Percentiles rank a stretch among this genome's conserved stretches.
phyloP scores from a whole-genome alignment of 148 eudicot genomes.

The Simmondsia chinensis region DNA sequence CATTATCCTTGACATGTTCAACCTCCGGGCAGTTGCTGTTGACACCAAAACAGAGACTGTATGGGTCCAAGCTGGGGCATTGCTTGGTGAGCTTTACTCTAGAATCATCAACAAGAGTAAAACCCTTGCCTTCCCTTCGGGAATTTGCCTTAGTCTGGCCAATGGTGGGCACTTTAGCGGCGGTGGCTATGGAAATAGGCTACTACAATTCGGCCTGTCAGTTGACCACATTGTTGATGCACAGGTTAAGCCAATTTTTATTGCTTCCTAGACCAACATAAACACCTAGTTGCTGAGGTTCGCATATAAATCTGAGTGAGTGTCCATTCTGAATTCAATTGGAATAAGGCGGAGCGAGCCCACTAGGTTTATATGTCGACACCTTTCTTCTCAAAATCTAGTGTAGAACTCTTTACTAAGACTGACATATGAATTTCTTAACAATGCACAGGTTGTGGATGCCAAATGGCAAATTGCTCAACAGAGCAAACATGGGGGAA shows the following conservation, averaged over 20 bases:
- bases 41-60: conserved; percentile 9
- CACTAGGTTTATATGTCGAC: no score
- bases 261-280: no score
- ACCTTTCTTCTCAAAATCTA: no score
- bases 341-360: no score
- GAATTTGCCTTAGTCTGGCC: conserved; percentile 16
- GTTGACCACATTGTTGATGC: conserved; percentile 22
- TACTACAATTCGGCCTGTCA: conserved; percentile 18
- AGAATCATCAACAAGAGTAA: conserved; percentile 10
- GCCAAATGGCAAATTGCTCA: conserved; percentile 14
- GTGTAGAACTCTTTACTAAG: no score
- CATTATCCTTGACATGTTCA: conserved; percentile 20
- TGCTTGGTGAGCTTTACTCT: conserved; percentile 21
- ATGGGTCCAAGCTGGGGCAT: conserved; percentile 25
- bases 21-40: conserved; percentile 11
- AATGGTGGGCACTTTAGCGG: conserved; percentile 26
- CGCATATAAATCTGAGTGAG: no score
- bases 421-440: no score
- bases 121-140: conserved; percentile 17
- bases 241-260: no score
- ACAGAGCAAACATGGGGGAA: conserved; percentile 21
- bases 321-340: no score
- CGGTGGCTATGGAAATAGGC: conserved; percentile 24
- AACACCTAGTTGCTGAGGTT: no score
- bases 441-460: conserved; percentile 18